These are phyloP conservation scores for Fusarium sulawesiense DNA, from an alignment of 2,329 filamentous ascomycete genomes.

Conservation along the genomic window DNA sequence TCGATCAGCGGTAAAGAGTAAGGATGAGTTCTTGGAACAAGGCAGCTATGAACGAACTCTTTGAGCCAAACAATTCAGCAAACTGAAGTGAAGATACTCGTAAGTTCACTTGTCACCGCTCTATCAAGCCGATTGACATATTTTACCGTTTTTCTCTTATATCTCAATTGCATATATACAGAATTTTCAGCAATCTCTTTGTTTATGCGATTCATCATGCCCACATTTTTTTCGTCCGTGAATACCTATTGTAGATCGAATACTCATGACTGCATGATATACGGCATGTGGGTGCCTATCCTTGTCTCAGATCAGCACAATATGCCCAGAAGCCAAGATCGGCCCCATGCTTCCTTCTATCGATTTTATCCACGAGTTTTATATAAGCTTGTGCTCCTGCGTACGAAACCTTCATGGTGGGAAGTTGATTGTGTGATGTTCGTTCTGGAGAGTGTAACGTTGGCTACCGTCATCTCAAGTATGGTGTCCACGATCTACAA, in stretches of 20 bases:
- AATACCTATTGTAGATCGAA: background rate
- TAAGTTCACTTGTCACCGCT: background rate
- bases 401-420: background rate
- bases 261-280: slow-evolving; percentile 23
- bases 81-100: background rate
- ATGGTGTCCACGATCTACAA: background rate
- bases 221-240: background rate
- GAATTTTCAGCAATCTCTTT: background rate
- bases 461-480: background rate
- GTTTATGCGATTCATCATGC: slow-evolving; percentile 4
- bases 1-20: background rate
- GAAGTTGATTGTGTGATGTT: background rate
- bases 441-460: background rate
- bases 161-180: background rate
- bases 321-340: slow-evolving; percentile 14
- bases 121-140: background rate
- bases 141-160: background rate
- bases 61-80: background rate
- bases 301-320: slow-evolving; percentile 34
- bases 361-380: background rate
- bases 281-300: slow-evolving; percentile 25
- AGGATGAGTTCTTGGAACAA: background rate
- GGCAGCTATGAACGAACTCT: background rate
- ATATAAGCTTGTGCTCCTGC: background rate
- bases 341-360: slow-evolving; percentile 10